Conservation (phyloP, 2,329 filamentous ascomycete genomes). For the Metarhizium brunneum region DNA sequence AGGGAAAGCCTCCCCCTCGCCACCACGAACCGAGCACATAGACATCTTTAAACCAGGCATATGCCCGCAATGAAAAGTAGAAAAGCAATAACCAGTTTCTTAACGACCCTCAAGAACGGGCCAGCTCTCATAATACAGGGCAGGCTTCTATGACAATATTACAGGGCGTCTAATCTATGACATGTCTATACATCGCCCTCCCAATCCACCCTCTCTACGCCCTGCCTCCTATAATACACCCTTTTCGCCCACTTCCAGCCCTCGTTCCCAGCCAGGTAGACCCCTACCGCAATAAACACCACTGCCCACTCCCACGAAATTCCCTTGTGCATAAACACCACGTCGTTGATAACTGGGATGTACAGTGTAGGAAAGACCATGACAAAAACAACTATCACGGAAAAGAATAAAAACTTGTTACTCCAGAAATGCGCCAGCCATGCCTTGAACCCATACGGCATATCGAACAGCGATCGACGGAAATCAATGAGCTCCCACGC, state of each 20-base stretch:
- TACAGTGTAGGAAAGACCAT: constrained; percentile 54
- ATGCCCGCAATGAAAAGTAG: too few relatives aligned
- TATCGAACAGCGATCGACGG: constrained; percentile 56
- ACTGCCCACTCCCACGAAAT: constrained; percentile 57
- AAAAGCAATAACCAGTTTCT: too few relatives aligned
- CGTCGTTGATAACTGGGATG: constrained; percentile 56
- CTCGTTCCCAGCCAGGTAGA: constrained; percentile 59
- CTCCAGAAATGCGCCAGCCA: constrained; percentile 48
- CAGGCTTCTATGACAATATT: too few relatives aligned
- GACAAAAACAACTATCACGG: constrained; percentile 42
- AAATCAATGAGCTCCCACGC: constrained; percentile 62
- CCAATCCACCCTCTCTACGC: neutral
- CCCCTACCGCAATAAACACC: constrained; percentile 47
- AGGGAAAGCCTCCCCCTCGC: too few relatives aligned
- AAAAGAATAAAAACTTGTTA: constrained; percentile 44
- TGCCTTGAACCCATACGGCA: constrained; percentile 31
- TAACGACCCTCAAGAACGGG: too few relatives aligned
- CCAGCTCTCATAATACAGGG: too few relatives aligned
- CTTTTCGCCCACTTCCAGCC: constrained; percentile 60
- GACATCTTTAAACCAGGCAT: too few relatives aligned
- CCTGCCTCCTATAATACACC: constrained; percentile 32
- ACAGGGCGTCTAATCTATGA: neutral
- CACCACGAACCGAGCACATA: too few relatives aligned
- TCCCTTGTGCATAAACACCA: constrained; percentile 38
- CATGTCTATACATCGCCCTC: neutral